These are phyloP conservation scores for Solanum rostratum DNA, from an alignment of 257 asterid species.

Conservation along the genomic window DNA sequence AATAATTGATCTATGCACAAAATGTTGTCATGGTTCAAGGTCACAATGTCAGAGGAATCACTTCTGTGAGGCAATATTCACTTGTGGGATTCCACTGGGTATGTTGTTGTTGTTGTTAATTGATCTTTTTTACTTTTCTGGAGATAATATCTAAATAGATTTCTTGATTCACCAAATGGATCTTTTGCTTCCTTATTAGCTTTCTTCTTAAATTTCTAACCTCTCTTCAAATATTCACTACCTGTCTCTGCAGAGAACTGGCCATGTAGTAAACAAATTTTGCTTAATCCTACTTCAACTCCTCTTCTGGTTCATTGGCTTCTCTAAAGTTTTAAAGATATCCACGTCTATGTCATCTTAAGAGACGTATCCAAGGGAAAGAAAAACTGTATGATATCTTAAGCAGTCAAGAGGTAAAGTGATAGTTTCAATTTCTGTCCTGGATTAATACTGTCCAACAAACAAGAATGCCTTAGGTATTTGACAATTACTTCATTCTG, in stretches of 20 bases:
- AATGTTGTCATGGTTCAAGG: not conserved
- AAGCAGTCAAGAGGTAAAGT: not conserved
- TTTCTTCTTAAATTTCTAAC: not conserved
- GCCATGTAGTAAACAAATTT: not conserved
- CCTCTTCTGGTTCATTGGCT: not conserved
- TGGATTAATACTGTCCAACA: not conserved
- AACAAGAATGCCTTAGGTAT: not conserved
- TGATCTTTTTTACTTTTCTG: not conserved
- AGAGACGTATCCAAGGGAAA: not conserved
- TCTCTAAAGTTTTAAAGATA: not conserved
- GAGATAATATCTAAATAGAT: not conserved
- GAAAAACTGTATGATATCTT: not conserved
- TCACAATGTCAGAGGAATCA: not conserved
- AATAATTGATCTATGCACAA: not conserved
- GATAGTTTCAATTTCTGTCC: not conserved
- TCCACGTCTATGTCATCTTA: not conserved
- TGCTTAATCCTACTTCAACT: not conserved
- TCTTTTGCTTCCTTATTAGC: not conserved
- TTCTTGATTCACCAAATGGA: not conserved
- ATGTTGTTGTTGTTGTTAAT: no score
- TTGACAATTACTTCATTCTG: not conserved
- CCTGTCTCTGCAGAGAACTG: not conserved
- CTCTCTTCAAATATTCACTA: not conserved
- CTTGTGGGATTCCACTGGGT: no score
- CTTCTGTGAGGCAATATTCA: not conserved